A percentile compares a stretch with the other conserved stretches of the same genome.
Evolutionary conservation across 1,284 basidiomycete genomes (phyloP).

Genomic region (Trichosporon ovoides): DNA sequence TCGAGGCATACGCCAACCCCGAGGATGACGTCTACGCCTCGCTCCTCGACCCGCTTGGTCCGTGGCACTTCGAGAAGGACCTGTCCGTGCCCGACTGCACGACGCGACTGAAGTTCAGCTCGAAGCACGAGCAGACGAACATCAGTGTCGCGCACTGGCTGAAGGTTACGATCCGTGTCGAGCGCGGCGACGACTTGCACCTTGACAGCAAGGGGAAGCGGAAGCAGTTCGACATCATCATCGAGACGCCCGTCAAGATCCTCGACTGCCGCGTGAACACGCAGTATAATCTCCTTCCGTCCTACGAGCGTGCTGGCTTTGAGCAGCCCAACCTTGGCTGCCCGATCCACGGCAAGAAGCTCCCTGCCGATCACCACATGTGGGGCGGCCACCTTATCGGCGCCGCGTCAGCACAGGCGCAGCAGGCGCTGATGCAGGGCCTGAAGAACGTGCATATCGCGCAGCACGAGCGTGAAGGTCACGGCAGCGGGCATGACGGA

Average conservation of each 20-base stretch:
- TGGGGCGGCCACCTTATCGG: slow-evolving; percentile 2
- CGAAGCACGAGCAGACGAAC: slow-evolving; percentile 74
- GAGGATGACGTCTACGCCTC: slow-evolving; percentile 48
- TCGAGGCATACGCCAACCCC: slow-evolving; percentile 47
- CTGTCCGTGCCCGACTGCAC: slow-evolving; percentile 51
- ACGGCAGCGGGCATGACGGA: slow-evolving; percentile 7
- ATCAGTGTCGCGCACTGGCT: slow-evolving; percentile 72
- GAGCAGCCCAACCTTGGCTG: slow-evolving; percentile 22
- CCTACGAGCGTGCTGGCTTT: slow-evolving; percentile 30
- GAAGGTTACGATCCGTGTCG: slow-evolving; percentile 78
- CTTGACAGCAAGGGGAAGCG: slow-evolving; percentile 65
- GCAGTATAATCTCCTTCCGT: slow-evolving; percentile 69
- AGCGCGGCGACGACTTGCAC: slow-evolving; percentile 65
- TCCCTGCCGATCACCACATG: background rate
- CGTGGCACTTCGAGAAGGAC: slow-evolving; percentile 54
- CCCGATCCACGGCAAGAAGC: slow-evolving; percentile 35
- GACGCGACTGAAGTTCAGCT: slow-evolving; percentile 66
- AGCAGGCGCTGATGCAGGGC: background rate
- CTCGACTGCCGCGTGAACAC: slow-evolving; percentile 66
- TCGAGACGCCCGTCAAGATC: slow-evolving; percentile 53
- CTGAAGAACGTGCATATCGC: background rate
- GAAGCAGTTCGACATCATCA: slow-evolving; percentile 82
- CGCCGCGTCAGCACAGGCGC: background rate
- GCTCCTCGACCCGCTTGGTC: slow-evolving; percentile 54
- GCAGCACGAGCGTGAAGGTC: background rate